Base-by-base conservation (phyloP, 2,329 filamentous ascomycete species). In the Dothidotthia symphoricarpi region DNA sequence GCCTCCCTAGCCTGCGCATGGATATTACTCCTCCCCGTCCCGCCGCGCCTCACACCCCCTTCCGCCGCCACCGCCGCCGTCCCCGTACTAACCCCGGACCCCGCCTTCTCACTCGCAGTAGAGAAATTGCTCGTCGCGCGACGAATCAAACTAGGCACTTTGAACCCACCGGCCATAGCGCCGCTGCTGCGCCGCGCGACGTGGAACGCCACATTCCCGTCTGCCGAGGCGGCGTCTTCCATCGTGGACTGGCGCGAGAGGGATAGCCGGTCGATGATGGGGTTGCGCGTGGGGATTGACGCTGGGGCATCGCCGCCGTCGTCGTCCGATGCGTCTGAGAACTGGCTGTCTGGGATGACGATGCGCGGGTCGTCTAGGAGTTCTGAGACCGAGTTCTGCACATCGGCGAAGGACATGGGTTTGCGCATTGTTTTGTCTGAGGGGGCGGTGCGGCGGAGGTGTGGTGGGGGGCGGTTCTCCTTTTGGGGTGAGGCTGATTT, bases 381-480 rank as follows among this genome's bases (percentile, higher is more conserved):
- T 64, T 85, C 86, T 4, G 87, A 94, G 6, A 96, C 72, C 0
- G 86, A 88, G 62, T 91, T 81, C 39, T 88, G 82, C 46, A 96
- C 85, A 57, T 96, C 88, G 17, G 82, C 81, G 8, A 95, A 72
- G 13, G 83, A 86, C 4, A 83, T 75, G 0, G 89, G 88, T 54
- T 83, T 88, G 64, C 78, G 54, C 3, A 47, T 80, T 35, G 73
- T 75, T 38, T 70, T 75, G 12, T 72, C 71, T 39, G 75, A 76
- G 16, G 65, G 69, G 30, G 69, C 69, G 13, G 80, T 83, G 28
- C 85, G 80, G 34, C 85, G 81, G 33, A 78, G 64, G 45, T 80
- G 67, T n/a, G 81, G 75, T 17, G 80, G 75, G 6, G 76, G 72
- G n/a, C 64, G 64, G 38, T 67, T 67, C 28, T 68, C 63, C 24